A percentile compares a stretch with the other conserved stretches of the same genome.
These are phyloP conservation scores for Eutrema japonicum DNA, from an alignment of 345 rosid genomes.

Conservation along the genomic window DNA sequence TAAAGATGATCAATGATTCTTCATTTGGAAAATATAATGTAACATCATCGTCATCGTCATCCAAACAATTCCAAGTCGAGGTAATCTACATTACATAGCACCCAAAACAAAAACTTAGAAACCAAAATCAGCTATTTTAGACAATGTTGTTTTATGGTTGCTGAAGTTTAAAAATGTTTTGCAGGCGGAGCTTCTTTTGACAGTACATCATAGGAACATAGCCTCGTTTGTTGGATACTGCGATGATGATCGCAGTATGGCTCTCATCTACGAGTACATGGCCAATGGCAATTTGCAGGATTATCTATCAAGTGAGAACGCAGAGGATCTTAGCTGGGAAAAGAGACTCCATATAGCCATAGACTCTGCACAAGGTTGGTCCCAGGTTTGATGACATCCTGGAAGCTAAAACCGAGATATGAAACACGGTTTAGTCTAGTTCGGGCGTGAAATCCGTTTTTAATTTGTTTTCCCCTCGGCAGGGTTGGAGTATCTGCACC, in stretches of 20 bases:
- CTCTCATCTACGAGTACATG: conserved; percentile 60
- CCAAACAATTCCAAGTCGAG: conserved; percentile 55
- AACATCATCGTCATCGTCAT: conserved; percentile 21
- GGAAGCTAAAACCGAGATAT: background rate
- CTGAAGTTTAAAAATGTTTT: conserved; percentile 15
- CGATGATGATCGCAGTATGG: conserved; percentile 49
- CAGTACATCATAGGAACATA: conserved; percentile 57
- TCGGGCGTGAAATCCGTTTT: no score
- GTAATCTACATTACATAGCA: conserved; percentile 38
- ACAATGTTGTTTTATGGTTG: background rate
- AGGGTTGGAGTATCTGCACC: conserved; percentile 49
- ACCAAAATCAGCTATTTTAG: background rate
- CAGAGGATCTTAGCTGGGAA: conserved; percentile 54
- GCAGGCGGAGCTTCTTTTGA: conserved; percentile 54
- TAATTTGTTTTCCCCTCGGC: background rate
- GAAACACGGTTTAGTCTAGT: no score
- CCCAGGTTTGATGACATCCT: background rate
- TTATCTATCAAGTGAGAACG: conserved; percentile 46
- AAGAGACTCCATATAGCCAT: conserved; percentile 55
- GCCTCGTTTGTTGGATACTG: conserved; percentile 54
- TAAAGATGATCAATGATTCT: conserved; percentile 54
- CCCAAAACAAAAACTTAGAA: background rate
- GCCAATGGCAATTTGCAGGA: conserved; percentile 51
- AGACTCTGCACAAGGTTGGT: conserved; percentile 67
- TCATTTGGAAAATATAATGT: conserved; percentile 43